Evolutionary conservation across 331 rosid genomes (phyloP), one percentile per base, ranked within the genome.

Genomic region (Quercus tomentella): DNA sequence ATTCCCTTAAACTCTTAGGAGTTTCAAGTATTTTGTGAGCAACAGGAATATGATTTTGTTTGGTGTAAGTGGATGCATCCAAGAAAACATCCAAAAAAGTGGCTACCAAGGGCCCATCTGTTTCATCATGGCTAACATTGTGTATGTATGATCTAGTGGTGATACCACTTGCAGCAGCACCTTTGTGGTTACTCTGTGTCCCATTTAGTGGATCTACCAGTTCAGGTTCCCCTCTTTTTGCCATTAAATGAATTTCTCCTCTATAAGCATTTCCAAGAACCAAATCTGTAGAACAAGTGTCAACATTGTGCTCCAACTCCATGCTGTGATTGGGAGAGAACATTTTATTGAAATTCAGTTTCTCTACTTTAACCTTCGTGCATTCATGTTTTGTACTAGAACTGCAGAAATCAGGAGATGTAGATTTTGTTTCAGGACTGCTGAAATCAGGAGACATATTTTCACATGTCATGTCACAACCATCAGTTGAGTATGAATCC

Each of bases 1-100:
- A 77, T 69, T 73, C 63, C 73, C 75, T 77, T 51, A 54, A 82
- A 79, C 82, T 77, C 71, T 81, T 81, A 56, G 82, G 79, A 56
- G 82, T 61, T 26, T 75, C 51, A 56, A 22, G 57, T 43, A 49
- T 14, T 65, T 81, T 76, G 23, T 31, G 18, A 61, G 80, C 28
- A 83, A 41, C 72, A 74, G 33, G 26, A 22, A 69, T 52, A 75
- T 66, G 30, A 72, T 65, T 60, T 74, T 62, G 56, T 57, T 76
- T 56, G 23, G 77, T 54, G 56, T 6, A 65, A 16, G 80, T 35
- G 20, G 49, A 20, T 73, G 73, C 54, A 52, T 81, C 56, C 43
- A 25, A 25, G 37, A 67, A 63, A 70, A 62, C 69, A 60, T 55
- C 75, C 52, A 76, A 33, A 15, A 45, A 75, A 3, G 52, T 41